phyloP scores from a whole-genome alignment of 495 filamentous ascomycete species.

The Hypoxylon perforatum region DNA sequence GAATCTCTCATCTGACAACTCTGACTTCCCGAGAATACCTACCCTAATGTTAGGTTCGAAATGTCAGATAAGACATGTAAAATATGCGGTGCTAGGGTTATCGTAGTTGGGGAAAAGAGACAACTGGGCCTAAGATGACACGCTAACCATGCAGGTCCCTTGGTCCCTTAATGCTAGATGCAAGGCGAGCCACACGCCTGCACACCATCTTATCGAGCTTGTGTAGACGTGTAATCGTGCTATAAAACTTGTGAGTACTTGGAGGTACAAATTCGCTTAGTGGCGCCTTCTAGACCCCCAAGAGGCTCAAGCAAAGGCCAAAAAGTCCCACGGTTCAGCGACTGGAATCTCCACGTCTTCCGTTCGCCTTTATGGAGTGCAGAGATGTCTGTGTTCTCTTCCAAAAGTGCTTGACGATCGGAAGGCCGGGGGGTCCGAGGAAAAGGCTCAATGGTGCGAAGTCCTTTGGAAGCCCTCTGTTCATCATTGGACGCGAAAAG shows the following conservation, averaged over 20 bases:
- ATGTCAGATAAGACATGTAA: slow-evolving; percentile 2
- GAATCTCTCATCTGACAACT: not conserved
- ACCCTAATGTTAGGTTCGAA: not conserved
- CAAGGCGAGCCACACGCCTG: slow-evolving; percentile 35
- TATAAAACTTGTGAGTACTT: slow-evolving; percentile 13
- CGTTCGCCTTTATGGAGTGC: slow-evolving; percentile 1
- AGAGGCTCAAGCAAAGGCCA: slow-evolving; percentile 16
- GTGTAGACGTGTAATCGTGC: not conserved
- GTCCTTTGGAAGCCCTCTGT: slow-evolving; percentile 4
- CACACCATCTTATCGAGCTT: slow-evolving; percentile 18
- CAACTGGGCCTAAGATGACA: slow-evolving; percentile 16
- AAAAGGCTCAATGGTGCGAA: slow-evolving; percentile 7
- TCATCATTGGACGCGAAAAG: slow-evolving; percentile 32
- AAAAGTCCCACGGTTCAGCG: slow-evolving; percentile 12
- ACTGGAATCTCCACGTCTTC: slow-evolving; percentile 8
- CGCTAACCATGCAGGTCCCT: slow-evolving; percentile 43
- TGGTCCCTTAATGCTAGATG: slow-evolving; percentile 34
- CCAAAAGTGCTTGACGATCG: not conserved
- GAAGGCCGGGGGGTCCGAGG: slow-evolving; percentile 3
- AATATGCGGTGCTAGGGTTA: slow-evolving; percentile 24
- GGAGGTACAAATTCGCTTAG: slow-evolving; percentile 26
- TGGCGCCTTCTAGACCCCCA: slow-evolving; percentile 19
- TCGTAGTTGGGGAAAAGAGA: slow-evolving; percentile 26
- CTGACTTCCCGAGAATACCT: not conserved
- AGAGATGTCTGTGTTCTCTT: not conserved